phyloP scores from a whole-genome alignment of 805 yeast species.

The Sugiyamaella chiloensis region DNA sequence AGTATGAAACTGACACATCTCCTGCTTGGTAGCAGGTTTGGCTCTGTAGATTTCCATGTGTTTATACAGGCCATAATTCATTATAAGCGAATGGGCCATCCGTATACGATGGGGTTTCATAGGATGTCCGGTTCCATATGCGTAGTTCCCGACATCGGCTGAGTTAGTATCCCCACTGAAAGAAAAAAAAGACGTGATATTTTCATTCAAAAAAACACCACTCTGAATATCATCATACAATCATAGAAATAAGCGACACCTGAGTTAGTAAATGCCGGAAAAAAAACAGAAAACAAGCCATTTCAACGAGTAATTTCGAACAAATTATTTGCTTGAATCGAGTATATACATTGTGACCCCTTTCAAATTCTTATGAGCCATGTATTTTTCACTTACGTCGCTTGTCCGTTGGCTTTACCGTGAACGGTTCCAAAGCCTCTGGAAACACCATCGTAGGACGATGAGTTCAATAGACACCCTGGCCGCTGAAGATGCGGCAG shows the following conservation, averaged over 20 bases:
- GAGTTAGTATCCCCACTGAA: too few relatives aligned
- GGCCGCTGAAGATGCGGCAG: too few relatives aligned
- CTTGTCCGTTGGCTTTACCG: conserved; percentile 18
- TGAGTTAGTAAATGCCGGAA: not conserved
- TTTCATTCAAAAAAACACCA: not conserved
- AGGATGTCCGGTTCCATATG: conserved; percentile 98
- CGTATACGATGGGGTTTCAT: conserved; percentile 99
- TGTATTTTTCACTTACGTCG: conserved; percentile 6
- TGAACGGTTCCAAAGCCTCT: conserved; percentile 17
- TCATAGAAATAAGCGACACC: conserved; percentile 78
- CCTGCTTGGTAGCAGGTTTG: conserved; percentile 96
- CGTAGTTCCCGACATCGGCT: conserved; percentile 94
- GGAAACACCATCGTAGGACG: conserved; percentile 8
- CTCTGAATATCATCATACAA: too few relatives aligned
- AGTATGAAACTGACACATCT: conserved; percentile 97
- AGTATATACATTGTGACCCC: too few relatives aligned
- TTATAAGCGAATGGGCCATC: conserved; percentile 95
- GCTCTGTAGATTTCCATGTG: conserved; percentile 97
- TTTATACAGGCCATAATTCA: conserved; percentile 95
- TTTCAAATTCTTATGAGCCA: too few relatives aligned
- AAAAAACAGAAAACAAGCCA: too few relatives aligned
- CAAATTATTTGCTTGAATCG: too few relatives aligned
- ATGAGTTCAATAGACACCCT: not conserved
- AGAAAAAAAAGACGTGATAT: conserved; percentile 42
- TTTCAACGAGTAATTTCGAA: too few relatives aligned